Evolutionary conservation across 495 filamentous ascomycete genomes (phyloP), one percentile per base, ranked within the genome.

Genomic region (Lasiosphaeris hirsuta): DNA sequence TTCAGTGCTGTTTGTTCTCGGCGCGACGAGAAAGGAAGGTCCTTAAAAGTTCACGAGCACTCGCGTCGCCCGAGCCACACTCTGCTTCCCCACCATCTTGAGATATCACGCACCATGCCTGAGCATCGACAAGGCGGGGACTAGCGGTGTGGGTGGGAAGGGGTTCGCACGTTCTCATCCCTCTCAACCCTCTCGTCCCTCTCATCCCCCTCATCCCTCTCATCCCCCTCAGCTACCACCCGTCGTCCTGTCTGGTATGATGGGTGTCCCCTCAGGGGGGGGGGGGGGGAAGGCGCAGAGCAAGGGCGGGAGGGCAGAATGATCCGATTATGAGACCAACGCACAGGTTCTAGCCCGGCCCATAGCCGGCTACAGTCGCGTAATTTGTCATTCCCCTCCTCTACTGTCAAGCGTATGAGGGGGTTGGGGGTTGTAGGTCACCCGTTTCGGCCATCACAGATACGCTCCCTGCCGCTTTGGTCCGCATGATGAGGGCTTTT

Each of bases 11-110:
- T 30, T 35, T 15, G 8, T 54, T 45, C 58, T 58, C 48, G 59
- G 48, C 56, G 40, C 42, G 62, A 67, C 64, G 18, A 67, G 59
- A 64, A 39, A 67, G 64, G 64, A 67, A 67, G 62, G 64, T 64
- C 52, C 17, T 60, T 56, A 55, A 50, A 40, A 15, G 11, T 15
- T 41, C 38, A 41, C 10, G 38, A 11, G 38, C 14, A 41, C 38
- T 15, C 10, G 17, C 9, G 8, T 10, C 17, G 17, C 7, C 43
- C 30, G 14, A 10, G 43, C 43, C 18, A 10, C 43, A 19, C 10
- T 15, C 43, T 17, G 3, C 3, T 23, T 46, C 43, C 17, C 11
- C 17, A 14, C 17, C 23, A 5, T 30, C 23, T 30, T 5, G 23
- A 5, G 23, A 30, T 30, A 30, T 30, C 23, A 5, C 23, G 23